Base-by-base conservation (phyloP, 2,329 filamentous ascomycete species). In the Cladophialophora psammophila region DNA sequence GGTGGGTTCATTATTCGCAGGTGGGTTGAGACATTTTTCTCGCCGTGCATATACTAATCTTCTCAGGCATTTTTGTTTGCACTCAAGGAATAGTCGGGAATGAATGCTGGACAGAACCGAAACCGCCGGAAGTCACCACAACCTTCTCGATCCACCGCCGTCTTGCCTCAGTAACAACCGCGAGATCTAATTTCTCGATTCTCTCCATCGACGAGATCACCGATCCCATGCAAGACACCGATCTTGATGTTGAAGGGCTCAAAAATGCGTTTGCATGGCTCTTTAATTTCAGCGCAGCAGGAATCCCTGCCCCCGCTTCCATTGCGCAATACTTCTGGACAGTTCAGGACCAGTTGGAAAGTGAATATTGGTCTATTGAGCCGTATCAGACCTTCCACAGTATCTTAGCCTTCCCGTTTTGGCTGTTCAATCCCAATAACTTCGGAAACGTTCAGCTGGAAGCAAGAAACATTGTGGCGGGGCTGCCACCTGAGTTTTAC, bases 301-400 rank as follows among this genome's bases (percentile, higher is more conserved):
- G 58, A 52, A 60, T 60, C 10, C 58, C 58, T 5, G 42, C 42
- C 8, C 35, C 58, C 3, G 3, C 58, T 52, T 60, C 58, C 12
- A 31, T 60, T n/a, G 32, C 38, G 6, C 12, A 60, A 36, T 50
- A 60, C 40, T 60, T 60, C 36, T 60, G 34, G 35, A 32, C 36
- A 5, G 32, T n/a, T 10, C 58, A 60, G 26, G 58, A 60, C 20
- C 58, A 60, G 36, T n/a, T 59, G 20, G 31, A 59, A 12, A 59
- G 18, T n/a, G 31, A 52, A 12, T 59, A 59, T 42, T 59, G 56
- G 56, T 59, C 56, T 10, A 42, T 18, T 7, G 56, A 18, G n/a
- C 34, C 31, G n/a, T 42, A 42, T 26, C 56, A 59, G 26, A 42
- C 18, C 6, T 42, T 59, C 18, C 56, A 59, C 9, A 59, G 56